Conservation (phyloP, 768 basidiomycete genomes). For the Daedalea quercina region DNA sequence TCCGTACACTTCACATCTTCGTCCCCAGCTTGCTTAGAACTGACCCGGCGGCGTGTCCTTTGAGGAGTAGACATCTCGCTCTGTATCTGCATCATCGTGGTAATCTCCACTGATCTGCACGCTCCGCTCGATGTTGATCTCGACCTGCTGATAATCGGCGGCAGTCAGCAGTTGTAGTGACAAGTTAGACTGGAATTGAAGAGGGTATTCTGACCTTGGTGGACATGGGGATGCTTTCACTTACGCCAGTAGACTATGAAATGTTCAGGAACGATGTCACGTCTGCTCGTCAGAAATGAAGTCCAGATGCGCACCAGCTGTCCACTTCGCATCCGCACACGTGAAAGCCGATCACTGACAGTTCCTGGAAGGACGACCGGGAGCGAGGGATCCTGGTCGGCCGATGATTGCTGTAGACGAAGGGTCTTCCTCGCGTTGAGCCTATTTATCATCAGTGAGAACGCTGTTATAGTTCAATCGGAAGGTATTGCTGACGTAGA, state of each 20-base stretch:
- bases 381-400: not conserved
- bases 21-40: too few species aligned
- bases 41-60: not conserved
- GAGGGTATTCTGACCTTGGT: not conserved
- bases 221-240: not conserved
- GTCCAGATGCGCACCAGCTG: not conserved
- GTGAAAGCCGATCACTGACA: too few species aligned
- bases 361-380: not conserved
- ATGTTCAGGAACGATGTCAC: not conserved
- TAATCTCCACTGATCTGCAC: not conserved
- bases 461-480: not conserved
- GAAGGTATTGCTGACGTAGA: conserved; percentile 5
- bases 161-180: not conserved
- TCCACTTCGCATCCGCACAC: too few species aligned
- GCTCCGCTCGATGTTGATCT: conserved; percentile 1
- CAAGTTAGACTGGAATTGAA: not conserved
- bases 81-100: not conserved
- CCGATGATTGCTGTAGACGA: conserved; percentile 2
- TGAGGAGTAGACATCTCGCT: not conserved
- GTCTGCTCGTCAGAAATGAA: not conserved
- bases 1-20: too few species aligned
- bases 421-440: conserved; percentile 7
- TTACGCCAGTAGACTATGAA: not conserved
- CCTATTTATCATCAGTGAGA: not conserved
- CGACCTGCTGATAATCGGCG: not conserved